Evolutionary conservation across 768 basidiomycete genomes (phyloP).

Genomic region (Boletus rubescentipes): DNA sequence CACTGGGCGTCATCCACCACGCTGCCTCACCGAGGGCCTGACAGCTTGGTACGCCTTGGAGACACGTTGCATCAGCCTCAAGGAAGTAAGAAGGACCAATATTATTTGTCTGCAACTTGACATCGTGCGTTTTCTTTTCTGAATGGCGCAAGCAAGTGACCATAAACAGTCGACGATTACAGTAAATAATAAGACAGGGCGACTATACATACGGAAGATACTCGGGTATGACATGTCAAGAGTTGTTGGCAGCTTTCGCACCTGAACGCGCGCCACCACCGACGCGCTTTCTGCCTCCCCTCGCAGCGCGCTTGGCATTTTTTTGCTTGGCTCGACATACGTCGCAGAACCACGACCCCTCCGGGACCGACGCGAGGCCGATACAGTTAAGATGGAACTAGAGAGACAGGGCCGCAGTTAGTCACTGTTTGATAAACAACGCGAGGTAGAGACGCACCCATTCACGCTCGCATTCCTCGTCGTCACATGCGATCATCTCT

Average conservation of each 20-base stretch:
- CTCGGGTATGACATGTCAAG: slow-evolving; percentile 16
- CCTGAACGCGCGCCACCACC: slow-evolving; percentile 32
- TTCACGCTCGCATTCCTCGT: slow-evolving; percentile 74
- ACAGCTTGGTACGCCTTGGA: too few relatives aligned
- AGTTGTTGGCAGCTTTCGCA: slow-evolving; percentile 31
- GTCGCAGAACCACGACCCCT: slow-evolving; percentile 77
- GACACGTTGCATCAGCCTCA: too few relatives aligned
- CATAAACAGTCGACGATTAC: slow-evolving; percentile 16
- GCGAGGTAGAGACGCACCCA: slow-evolving; percentile 61
- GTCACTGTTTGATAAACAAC: background rate
- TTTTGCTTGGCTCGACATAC: slow-evolving; percentile 57
- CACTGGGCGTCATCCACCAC: too few relatives aligned
- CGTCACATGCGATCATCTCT: slow-evolving; percentile 95
- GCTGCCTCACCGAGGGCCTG: too few relatives aligned
- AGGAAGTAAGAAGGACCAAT: too few relatives aligned
- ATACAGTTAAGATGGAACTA: slow-evolving; percentile 84
- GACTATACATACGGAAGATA: slow-evolving; percentile 17
- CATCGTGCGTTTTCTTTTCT: background rate
- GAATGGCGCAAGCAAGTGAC: background rate
- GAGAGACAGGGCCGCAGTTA: slow-evolving; percentile 12
- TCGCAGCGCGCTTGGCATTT: slow-evolving; percentile 47
- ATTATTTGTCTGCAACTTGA: background rate
- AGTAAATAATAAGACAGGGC: slow-evolving; percentile 21
- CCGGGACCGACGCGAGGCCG: slow-evolving; percentile 62
- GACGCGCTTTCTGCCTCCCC: slow-evolving; percentile 54